These are phyloP conservation scores for Furcasterigmium sp. DNA, from an alignment of 2,329 filamentous ascomycete genomes.

Conservation along the genomic window DNA sequence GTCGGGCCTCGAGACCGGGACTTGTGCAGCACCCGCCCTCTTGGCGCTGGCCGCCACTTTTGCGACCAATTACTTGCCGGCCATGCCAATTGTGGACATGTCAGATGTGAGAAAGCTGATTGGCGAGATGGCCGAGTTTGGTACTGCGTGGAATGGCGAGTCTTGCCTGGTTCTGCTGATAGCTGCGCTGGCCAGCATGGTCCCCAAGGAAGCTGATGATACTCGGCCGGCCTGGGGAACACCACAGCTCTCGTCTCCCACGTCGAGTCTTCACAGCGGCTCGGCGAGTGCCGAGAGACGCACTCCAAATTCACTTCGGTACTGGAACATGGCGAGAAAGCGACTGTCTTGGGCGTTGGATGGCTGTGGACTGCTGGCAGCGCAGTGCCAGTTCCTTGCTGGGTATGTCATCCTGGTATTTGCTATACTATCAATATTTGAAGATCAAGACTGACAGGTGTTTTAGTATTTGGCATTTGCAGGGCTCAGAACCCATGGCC, in stretches of 20 bases:
- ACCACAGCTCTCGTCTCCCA: too few species aligned
- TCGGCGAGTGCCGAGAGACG: not conserved
- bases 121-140: slow-evolving; percentile 1
- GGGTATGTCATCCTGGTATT: not conserved
- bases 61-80: not conserved
- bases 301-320: not conserved
- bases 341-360: slow-evolving; percentile 1
- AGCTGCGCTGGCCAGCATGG: not conserved
- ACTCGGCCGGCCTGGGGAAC: too few species aligned
- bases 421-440: too few species aligned
- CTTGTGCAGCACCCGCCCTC: not conserved
- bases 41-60: not conserved
- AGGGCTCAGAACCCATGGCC: not conserved
- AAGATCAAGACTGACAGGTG: not conserved
- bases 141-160: not conserved
- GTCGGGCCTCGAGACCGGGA: not conserved
- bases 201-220: not conserved
- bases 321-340: slow-evolving; percentile 6
- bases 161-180: slow-evolving; percentile 5
- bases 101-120: not conserved
- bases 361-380: not conserved
- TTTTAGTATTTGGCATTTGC: not conserved
- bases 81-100: not conserved
- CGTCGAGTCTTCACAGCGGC: too few species aligned
- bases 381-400: slow-evolving; percentile 6